Evolutionary conservation across 164 flowering plant species (phyloP).

Genomic region (Euptelea pleiosperma): DNA sequence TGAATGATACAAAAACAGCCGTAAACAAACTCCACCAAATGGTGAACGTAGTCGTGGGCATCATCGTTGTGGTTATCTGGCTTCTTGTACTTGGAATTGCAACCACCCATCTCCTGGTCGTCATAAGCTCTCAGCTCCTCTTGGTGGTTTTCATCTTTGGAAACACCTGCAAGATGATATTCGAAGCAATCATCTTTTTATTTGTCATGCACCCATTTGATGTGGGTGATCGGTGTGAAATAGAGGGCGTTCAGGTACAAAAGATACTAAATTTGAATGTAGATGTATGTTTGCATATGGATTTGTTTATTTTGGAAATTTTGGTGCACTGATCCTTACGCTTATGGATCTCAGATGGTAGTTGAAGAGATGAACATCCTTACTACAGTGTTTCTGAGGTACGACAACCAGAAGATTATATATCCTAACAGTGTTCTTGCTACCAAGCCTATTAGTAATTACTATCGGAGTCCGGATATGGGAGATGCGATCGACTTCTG

Average conservation of each 20-base stretch:
- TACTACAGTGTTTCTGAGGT: slow-evolving; percentile 56
- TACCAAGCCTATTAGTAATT: slow-evolving; percentile 48
- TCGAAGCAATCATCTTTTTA: slow-evolving; percentile 61
- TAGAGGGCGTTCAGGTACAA: slow-evolving; percentile 56
- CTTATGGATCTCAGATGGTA: slow-evolving; percentile 40
- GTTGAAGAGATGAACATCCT: slow-evolving; percentile 77
- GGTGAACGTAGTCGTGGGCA: slow-evolving; percentile 38
- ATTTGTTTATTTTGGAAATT: background rate
- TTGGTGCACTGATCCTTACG: background rate
- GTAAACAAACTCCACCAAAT: slow-evolving; percentile 56
- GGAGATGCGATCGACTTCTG: slow-evolving; percentile 52
- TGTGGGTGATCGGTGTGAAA: slow-evolving; percentile 67
- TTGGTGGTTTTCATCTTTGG: slow-evolving; percentile 58
- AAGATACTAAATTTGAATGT: background rate
- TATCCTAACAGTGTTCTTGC: slow-evolving; percentile 57
- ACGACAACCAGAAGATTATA: slow-evolving; percentile 53
- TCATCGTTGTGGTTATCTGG: slow-evolving; percentile 38
- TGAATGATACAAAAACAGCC: slow-evolving; percentile 68
- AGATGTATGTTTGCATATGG: background rate
- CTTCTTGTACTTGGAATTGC: slow-evolving; percentile 52
- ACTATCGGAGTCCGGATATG: slow-evolving; percentile 60
- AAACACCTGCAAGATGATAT: slow-evolving; percentile 54
- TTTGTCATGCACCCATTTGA: slow-evolving; percentile 66
- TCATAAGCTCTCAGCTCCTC: slow-evolving; percentile 54
- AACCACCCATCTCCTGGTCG: slow-evolving; percentile 35